A percentile compares a stretch with the other conserved stretches of the same genome.
Evolutionary conservation across 2,329 filamentous ascomycete species (phyloP).

Genomic region (Neoarthrinium moseri): DNA sequence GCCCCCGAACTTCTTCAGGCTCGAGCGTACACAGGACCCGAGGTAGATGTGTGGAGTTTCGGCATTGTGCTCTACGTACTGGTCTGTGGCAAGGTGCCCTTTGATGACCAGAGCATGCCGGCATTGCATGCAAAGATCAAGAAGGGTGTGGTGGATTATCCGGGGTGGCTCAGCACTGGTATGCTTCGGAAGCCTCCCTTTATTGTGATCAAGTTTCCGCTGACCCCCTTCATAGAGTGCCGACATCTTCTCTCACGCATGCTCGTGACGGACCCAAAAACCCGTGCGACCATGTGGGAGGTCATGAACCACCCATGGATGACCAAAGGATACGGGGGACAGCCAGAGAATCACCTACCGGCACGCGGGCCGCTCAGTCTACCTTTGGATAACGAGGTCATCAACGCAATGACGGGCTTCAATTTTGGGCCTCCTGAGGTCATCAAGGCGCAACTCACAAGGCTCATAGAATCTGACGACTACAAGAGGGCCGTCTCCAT

Average conservation of each 20-base stretch:
- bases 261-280: constrained; percentile 90
- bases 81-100: constrained; percentile 96
- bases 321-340: constrained; percentile 81
- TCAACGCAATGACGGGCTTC: constrained; percentile 95
- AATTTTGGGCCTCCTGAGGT: constrained; percentile 88
- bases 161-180: constrained; percentile 88
- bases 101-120: constrained; percentile 99
- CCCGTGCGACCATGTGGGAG: constrained; percentile 82
- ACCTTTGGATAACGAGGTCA: constrained; percentile 78
- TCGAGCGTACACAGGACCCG: constrained; percentile 89
- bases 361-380: constrained; percentile 79
- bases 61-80: constrained; percentile 96
- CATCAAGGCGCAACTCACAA: constrained; percentile 78
- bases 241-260: constrained; percentile 89
- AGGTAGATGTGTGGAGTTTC: constrained; percentile 98
- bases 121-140: constrained; percentile 98
- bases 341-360: constrained; percentile 88
- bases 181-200: constrained; percentile 19
- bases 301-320: constrained; percentile 97
- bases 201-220: constrained; percentile 31
- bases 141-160: constrained; percentile 93
- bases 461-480: constrained; percentile 88
- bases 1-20: constrained; percentile 93
- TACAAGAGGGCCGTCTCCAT: constrained; percentile 83
- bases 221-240: constrained; percentile 71